Conservation (phyloP, 352 stramenopile species). For the Globisporangium abappressorium region DNA sequence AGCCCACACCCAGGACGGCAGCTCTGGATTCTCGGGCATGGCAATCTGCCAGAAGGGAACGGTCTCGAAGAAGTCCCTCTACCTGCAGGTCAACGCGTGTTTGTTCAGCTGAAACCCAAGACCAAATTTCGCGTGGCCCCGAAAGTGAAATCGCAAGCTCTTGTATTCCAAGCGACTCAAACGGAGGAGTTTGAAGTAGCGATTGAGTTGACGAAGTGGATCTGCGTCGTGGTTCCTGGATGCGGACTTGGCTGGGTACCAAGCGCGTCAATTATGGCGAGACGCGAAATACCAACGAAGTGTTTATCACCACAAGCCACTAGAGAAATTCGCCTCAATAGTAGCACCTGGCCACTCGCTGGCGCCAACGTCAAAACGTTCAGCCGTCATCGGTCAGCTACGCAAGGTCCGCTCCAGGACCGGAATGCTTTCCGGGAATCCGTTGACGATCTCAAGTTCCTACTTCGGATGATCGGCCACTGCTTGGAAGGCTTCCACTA, state of each 20-base stretch:
- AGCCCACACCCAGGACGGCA: slow-evolving; percentile 22
- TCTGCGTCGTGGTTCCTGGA: slow-evolving; percentile 36
- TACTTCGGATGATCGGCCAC: slow-evolving; percentile 19
- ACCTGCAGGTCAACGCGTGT: slow-evolving; percentile 18
- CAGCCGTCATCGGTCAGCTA: not conserved
- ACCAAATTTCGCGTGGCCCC: slow-evolving; percentile 22
- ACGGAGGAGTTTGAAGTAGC: slow-evolving; percentile 37
- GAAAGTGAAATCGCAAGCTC: slow-evolving; percentile 6
- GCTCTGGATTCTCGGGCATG: slow-evolving; percentile 22
- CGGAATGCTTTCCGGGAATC: not conserved
- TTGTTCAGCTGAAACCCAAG: slow-evolving; percentile 22
- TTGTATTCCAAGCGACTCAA: not conserved
- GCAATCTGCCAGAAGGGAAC: slow-evolving; percentile 18
- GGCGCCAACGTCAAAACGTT: slow-evolving; percentile 4
- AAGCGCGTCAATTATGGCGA: not conserved
- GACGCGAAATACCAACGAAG: slow-evolving; percentile 14
- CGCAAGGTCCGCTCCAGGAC: not conserved
- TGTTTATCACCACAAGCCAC: slow-evolving; percentile 4
- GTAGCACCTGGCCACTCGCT: slow-evolving; percentile 6
- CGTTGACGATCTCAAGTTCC: not conserved
- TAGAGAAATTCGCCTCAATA: not conserved
- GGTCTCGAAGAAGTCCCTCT: slow-evolving; percentile 26
- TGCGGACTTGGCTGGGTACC: slow-evolving; percentile 33
- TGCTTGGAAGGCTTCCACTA: slow-evolving; percentile 22
- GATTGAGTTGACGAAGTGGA: slow-evolving; percentile 20